These are phyloP conservation scores for Sugiyamaella sp. DNA, from an alignment of 1,139 yeast genomes.

Conservation along the genomic window DNA sequence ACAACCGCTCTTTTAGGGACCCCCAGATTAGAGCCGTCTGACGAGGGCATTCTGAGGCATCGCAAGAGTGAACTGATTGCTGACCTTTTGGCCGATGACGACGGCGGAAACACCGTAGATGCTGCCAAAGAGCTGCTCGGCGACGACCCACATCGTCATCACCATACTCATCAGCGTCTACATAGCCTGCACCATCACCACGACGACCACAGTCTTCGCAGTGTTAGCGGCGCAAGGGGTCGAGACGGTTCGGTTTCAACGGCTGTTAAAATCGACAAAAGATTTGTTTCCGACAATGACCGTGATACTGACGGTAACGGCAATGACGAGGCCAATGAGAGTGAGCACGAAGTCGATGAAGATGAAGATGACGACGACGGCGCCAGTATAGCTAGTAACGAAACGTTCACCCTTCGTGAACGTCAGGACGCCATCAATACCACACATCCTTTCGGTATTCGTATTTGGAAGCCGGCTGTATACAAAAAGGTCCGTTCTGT, in stretches of 20 bases:
- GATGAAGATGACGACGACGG: constrained; percentile 44
- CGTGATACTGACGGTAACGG: constrained; percentile 20
- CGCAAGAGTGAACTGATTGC: constrained; percentile 28
- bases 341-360: constrained; percentile 23
- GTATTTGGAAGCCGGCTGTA: constrained; percentile 97
- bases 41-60: constrained; percentile 22
- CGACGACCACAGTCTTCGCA: constrained; percentile 8
- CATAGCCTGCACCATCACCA: constrained; percentile 15
- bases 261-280: constrained; percentile 21
- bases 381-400: constrained; percentile 54
- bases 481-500: constrained; percentile 93
- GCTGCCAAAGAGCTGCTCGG: constrained; percentile 24
- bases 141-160: constrained; percentile 7
- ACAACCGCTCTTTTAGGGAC: constrained; percentile 15
- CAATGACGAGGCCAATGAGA: constrained; percentile 22
- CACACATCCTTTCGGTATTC: constrained; percentile 97
- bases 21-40: constrained; percentile 6
- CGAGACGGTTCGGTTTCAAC: background rate
- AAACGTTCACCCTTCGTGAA: constrained; percentile 86
- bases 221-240: background rate
- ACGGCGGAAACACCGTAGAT: constrained; percentile 22
- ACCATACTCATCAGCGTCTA: constrained; percentile 3
- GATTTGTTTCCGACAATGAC: constrained; percentile 26
- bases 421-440: constrained; percentile 95
- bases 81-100: constrained; percentile 25